phyloP scores from a whole-genome alignment of 2,329 filamentous ascomycete genomes.

The Fusarium sarcochroum region DNA sequence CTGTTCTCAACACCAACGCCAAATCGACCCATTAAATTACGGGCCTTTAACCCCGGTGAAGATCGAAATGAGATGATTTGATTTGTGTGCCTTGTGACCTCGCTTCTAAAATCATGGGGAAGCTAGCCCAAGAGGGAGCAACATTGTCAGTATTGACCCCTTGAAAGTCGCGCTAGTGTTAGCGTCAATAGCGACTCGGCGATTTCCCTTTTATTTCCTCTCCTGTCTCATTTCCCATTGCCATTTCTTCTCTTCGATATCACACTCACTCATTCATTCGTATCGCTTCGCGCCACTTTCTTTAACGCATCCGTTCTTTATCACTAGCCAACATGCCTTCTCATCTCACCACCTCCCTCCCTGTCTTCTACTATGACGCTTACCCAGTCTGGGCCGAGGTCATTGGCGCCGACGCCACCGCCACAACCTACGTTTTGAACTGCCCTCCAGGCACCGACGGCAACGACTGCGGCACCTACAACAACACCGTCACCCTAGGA shows the following conservation, averaged over 20 bases:
- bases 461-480: slow-evolving; percentile 21
- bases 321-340: slow-evolving; percentile 11
- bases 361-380: background rate
- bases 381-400: slow-evolving; percentile 13
- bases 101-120: background rate
- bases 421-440: slow-evolving; percentile 24
- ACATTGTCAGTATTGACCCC: background rate
- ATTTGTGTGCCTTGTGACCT: background rate
- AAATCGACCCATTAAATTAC: background rate
- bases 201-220: slow-evolving; percentile 15
- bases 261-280: background rate
- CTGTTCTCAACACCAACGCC: too few relatives aligned
- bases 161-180: background rate
- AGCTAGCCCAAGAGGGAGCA: too few relatives aligned
- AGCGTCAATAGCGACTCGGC: background rate
- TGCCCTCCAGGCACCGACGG: slow-evolving; percentile 16
- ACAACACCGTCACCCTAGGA: slow-evolving; percentile 12
- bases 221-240: slow-evolving; percentile 12
- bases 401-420: slow-evolving; percentile 17
- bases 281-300: background rate
- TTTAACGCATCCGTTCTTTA: slow-evolving; percentile 1
- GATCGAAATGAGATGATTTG: background rate
- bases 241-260: background rate
- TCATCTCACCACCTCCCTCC: slow-evolving; percentile 13
- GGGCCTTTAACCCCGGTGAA: background rate